phyloP scores from a whole-genome alignment of 441 rosid species.

The Populus hybrid region DNA sequence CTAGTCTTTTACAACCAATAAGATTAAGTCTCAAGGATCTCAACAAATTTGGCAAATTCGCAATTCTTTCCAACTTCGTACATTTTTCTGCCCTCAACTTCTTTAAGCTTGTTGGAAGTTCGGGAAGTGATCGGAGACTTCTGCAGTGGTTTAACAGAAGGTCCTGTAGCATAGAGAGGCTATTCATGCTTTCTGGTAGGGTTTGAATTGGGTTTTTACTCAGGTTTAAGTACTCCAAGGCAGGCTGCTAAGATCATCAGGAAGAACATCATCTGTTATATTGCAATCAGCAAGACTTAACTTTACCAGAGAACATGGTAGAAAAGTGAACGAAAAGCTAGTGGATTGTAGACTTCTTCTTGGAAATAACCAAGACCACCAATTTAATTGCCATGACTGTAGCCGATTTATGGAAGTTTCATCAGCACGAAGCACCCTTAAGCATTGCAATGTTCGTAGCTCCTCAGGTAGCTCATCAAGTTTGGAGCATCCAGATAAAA shows the following conservation, averaged over 20 bases:
- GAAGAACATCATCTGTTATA: slow-evolving; percentile 5
- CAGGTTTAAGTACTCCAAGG: slow-evolving; percentile 12
- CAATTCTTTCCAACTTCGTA: slow-evolving; percentile 8
- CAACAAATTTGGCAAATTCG: slow-evolving; percentile 7
- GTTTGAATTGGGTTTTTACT: slow-evolving; percentile 17
- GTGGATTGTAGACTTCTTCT: slow-evolving; percentile 8
- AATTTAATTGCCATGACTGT: background rate
- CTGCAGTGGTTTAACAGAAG: slow-evolving; percentile 17
- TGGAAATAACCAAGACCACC: slow-evolving; percentile 11
- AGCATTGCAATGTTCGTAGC: slow-evolving; percentile 10
- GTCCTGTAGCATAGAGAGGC: slow-evolving; percentile 18
- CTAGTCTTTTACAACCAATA: background rate
- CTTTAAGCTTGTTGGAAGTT: slow-evolving; percentile 19
- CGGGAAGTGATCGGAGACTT: slow-evolving; percentile 15
- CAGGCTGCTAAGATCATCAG: slow-evolving; percentile 3
- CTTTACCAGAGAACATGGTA: slow-evolving; percentile 11
- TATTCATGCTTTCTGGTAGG: slow-evolving; percentile 4
- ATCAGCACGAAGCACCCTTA: slow-evolving; percentile 22
- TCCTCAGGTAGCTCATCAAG: slow-evolving; percentile 15
- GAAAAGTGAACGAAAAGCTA: background rate
- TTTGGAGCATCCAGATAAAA: slow-evolving; percentile 24
- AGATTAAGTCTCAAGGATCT: slow-evolving; percentile 14
- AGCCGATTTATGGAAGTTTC: background rate
- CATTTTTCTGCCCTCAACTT: slow-evolving; percentile 15
- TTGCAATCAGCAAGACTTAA: slow-evolving; percentile 20